Evolutionary conservation across 1,139 yeast species (phyloP).

Genomic region (Candida pseudoviswanathii): DNA sequence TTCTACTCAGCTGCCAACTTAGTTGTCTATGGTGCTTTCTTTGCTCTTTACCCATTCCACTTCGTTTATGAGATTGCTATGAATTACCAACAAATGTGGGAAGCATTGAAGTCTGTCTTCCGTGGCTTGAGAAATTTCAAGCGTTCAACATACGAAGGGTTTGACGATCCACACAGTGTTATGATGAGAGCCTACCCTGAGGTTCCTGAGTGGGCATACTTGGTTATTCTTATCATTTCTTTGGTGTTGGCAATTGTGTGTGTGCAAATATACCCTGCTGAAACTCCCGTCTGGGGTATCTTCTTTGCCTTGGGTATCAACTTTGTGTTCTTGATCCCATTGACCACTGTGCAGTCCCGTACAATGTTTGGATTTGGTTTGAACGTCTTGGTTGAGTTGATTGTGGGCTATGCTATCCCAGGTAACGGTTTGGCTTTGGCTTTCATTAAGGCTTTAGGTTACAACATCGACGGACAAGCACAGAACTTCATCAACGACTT

Average conservation of each 20-base stretch:
- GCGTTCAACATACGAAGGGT: conserved; percentile 27
- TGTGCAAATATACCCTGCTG: conserved; percentile 35
- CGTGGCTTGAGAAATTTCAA: too few relatives aligned
- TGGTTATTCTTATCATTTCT: conserved; percentile 30
- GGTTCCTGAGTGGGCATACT: conserved; percentile 47
- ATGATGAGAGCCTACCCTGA: conserved; percentile 43
- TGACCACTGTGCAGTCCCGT: conserved; percentile 38
- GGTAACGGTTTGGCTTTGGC: conserved; percentile 41
- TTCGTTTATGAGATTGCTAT: conserved; percentile 33
- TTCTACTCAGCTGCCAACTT: conserved; percentile 46
- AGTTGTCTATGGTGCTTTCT: conserved; percentile 44
- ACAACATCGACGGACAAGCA: conserved; percentile 40
- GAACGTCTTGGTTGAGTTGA: conserved; percentile 42
- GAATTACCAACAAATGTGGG: conserved; percentile 47
- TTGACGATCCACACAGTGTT: conserved; percentile 40
- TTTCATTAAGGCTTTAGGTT: conserved; percentile 40
- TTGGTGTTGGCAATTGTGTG: conserved; percentile 34
- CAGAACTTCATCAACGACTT: conserved; percentile 39
- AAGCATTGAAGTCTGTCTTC: conserved; percentile 13
- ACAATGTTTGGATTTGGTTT: conserved; percentile 42
- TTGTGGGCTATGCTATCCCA: conserved; percentile 43
- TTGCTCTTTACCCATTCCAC: conserved; percentile 46
- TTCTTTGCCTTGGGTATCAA: conserved; percentile 39
- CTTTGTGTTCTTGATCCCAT: conserved; percentile 37
- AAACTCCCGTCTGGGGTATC: conserved; percentile 41